These are phyloP conservation scores for Blumeria graminis DNA, from an alignment of 2,329 filamentous ascomycete species.

Conservation along the genomic window DNA sequence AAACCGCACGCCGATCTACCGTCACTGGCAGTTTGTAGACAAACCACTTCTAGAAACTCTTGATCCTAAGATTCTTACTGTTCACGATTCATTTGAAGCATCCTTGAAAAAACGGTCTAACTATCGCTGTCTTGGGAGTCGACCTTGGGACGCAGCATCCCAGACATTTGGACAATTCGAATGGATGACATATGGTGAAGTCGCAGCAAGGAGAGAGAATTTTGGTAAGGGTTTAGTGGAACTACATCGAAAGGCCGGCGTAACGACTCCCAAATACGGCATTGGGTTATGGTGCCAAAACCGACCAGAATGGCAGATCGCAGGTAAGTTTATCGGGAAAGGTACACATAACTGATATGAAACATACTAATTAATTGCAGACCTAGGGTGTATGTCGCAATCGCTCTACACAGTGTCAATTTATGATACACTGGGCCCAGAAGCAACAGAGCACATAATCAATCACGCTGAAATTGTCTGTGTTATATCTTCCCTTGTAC, in stretches of 20 bases:
- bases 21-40: constrained; percentile 58
- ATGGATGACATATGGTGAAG: constrained; percentile 63
- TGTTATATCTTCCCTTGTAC: constrained; percentile 55
- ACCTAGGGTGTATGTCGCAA: constrained; percentile 71
- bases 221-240: constrained; percentile 70
- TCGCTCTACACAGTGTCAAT: constrained; percentile 75
- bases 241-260: constrained; percentile 48
- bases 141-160: constrained; percentile 52
- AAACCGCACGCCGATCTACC: constrained; percentile 53
- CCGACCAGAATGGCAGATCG: constrained; percentile 70
- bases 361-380: constrained; percentile 20
- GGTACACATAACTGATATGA: neutral
- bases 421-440: constrained; percentile 84
- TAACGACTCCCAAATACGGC: constrained; percentile 42
- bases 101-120: constrained; percentile 37
- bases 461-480: constrained; percentile 61
- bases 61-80: constrained; percentile 45
- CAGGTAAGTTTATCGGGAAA: constrained; percentile 23
- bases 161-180: constrained; percentile 52
- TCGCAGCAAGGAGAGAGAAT: constrained; percentile 58
- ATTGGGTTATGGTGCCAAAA: constrained; percentile 75
- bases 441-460: constrained; percentile 85
- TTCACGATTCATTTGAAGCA: constrained; percentile 60
- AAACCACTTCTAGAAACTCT: constrained; percentile 44
- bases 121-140: constrained; percentile 52